A percentile compares a stretch with the other conserved stretches of the same genome.
phyloP scores from a whole-genome alignment of 768 basidiomycete species.

The Boletus subcaerulescens region DNA sequence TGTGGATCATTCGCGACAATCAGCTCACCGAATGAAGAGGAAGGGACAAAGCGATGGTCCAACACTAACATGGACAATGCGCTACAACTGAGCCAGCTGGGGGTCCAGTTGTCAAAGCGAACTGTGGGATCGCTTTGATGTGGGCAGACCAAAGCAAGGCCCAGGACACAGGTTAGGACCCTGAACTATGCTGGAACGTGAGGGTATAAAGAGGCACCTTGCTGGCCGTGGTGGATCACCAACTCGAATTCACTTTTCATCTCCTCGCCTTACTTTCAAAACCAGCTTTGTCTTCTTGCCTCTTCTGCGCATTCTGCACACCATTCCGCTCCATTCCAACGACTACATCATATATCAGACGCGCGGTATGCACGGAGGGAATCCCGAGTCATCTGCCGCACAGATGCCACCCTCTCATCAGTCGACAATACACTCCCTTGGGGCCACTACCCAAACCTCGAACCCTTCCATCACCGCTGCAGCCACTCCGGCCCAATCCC shows the following conservation, averaged over 20 bases:
- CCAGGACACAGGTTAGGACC: too few species aligned
- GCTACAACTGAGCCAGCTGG: too few species aligned
- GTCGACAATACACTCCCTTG: neutral
- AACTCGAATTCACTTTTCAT: neutral
- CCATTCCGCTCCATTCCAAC: neutral
- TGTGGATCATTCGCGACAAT: too few species aligned
- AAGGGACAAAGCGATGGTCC: too few species aligned
- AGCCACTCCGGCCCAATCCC: neutral
- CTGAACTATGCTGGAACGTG: neutral
- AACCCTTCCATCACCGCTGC: neutral
- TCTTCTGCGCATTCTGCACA: neutral
- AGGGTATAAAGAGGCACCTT: conserved; percentile 1
- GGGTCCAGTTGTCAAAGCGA: too few species aligned
- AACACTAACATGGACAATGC: too few species aligned
- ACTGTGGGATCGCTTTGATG: too few species aligned
- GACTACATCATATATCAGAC: neutral
- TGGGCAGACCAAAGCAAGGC: too few species aligned
- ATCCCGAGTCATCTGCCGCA: neutral
- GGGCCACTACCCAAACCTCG: neutral
- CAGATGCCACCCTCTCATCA: neutral
- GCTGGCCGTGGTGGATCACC: neutral
- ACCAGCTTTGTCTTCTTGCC: neutral
- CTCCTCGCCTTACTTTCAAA: neutral
- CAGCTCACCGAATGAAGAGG: too few species aligned
- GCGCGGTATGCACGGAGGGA: neutral